These are phyloP conservation scores for Verticillium albo-atrum DNA, from an alignment of 2,329 filamentous ascomycete genomes.

Conservation along the genomic window DNA sequence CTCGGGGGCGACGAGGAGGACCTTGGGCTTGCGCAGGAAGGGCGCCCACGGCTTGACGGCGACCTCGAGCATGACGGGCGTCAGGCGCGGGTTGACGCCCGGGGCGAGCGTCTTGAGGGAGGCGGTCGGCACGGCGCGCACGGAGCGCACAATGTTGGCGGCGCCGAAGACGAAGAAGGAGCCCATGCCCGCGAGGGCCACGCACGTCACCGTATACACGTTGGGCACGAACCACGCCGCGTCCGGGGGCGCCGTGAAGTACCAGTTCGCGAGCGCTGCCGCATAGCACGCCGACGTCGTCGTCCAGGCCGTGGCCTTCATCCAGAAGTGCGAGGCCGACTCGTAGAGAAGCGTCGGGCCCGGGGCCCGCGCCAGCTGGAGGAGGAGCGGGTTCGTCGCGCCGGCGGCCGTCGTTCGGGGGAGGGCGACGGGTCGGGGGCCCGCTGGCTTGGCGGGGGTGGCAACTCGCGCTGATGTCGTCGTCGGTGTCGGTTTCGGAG, in stretches of 20 bases:
- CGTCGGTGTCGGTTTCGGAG: background rate
- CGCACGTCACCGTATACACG: slow-evolving; percentile 53
- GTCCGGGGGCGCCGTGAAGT: slow-evolving; percentile 42
- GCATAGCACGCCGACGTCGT: slow-evolving; percentile 49
- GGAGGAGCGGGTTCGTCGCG: slow-evolving; percentile 40
- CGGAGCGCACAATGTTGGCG: slow-evolving; percentile 49
- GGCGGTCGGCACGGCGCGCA: slow-evolving; percentile 47
- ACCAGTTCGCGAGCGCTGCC: slow-evolving; percentile 47
- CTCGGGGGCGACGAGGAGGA: slow-evolving; percentile 31
- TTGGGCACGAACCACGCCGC: slow-evolving; percentile 52
- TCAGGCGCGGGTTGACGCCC: slow-evolving; percentile 8
- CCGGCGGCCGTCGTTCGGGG: background rate
- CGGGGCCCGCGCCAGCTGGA: slow-evolving; percentile 51
- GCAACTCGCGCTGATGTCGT: background rate
- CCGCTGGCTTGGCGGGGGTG: background rate
- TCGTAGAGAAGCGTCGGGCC: slow-evolving; percentile 59
- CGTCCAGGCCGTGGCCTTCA: slow-evolving; percentile 55
- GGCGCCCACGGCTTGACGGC: slow-evolving; percentile 46
- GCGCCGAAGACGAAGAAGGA: slow-evolving; percentile 56
- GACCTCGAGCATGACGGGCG: slow-evolving; percentile 46
- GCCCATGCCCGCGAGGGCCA: slow-evolving; percentile 57
- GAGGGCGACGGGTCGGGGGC: background rate
- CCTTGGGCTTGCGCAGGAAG: slow-evolving; percentile 35
- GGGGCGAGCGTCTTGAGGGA: slow-evolving; percentile 4
- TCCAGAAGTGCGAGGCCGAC: slow-evolving; percentile 59